Percentiles rank a stretch among this genome's conserved stretches.
phyloP scores from a whole-genome alignment of 164 flowering plant genomes.

The Macadamia integrifolia region DNA sequence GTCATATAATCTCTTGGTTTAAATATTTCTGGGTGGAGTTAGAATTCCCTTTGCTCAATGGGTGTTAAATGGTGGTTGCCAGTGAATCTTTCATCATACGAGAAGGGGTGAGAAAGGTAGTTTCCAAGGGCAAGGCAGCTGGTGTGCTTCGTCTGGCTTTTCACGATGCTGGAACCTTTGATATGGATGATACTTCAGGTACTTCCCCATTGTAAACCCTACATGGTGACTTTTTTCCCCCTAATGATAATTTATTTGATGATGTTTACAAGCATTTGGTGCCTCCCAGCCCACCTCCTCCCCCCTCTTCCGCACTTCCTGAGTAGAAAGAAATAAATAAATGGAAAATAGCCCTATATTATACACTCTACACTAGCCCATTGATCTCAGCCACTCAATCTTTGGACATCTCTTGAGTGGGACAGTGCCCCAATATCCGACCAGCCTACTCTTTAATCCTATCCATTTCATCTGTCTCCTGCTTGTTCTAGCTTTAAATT shows the following conservation, averaged over 20 bases:
- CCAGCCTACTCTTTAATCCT: too few relatives aligned
- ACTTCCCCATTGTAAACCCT: conserved; percentile 1
- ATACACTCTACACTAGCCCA: not conserved
- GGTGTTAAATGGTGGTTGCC: conserved; percentile 26
- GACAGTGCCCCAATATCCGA: too few relatives aligned
- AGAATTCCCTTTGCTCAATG: not conserved
- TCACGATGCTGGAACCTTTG: conserved; percentile 96
- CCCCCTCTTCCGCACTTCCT: not conserved
- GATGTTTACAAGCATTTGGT: not conserved
- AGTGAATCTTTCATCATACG: conserved; percentile 29
- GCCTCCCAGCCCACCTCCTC: not conserved
- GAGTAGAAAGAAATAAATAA: too few relatives aligned
- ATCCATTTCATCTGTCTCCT: too few relatives aligned
- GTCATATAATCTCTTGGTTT: not conserved
- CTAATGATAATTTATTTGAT: not conserved
- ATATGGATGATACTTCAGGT: conserved; percentile 67
- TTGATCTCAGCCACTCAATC: too few relatives aligned
- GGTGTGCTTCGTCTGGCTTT: conserved; percentile 90
- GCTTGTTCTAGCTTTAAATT: too few relatives aligned
- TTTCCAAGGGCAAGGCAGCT: conserved; percentile 76
- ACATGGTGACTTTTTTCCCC: not conserved
- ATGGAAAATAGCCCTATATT: not conserved
- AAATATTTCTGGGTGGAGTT: not conserved
- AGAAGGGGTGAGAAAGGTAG: conserved; percentile 56
- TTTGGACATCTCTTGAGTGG: too few relatives aligned